Percentiles rank a stretch among this genome's conserved stretches.
phyloP scores from a whole-genome alignment of 192 early-diverging fungal genomes.

The Geosiphon pyriformis region DNA sequence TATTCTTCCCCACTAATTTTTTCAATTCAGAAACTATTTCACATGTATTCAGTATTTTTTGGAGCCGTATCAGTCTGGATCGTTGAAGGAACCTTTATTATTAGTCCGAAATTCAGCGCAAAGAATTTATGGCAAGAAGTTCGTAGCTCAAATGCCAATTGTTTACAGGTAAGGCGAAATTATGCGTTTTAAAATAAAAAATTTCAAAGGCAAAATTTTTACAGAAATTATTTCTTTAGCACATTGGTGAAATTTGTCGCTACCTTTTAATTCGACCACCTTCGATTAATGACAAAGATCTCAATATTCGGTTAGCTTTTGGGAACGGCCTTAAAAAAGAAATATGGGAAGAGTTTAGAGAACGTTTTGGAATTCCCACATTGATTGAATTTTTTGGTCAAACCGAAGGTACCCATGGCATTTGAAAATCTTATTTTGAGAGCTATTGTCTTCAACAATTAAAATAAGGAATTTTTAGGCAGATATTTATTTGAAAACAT shows the following conservation, averaged over 20 bases:
- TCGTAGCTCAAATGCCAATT: slow-evolving; percentile 36
- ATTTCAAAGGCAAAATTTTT: too few relatives aligned
- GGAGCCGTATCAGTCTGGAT: slow-evolving; percentile 27
- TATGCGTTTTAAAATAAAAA: too few relatives aligned
- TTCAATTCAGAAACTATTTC: too few relatives aligned
- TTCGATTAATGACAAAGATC: slow-evolving; percentile 43
- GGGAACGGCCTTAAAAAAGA: slow-evolving; percentile 70
- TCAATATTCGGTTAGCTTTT: slow-evolving; percentile 49
- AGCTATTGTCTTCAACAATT: neutral
- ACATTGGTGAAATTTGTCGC: slow-evolving; percentile 66
- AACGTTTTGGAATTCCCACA: slow-evolving; percentile 51
- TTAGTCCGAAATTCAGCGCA: slow-evolving; percentile 52
- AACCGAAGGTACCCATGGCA: slow-evolving; percentile 49
- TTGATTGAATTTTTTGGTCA: slow-evolving; percentile 65
- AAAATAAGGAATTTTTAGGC: slow-evolving; percentile 9
- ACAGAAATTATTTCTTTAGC: too few relatives aligned
- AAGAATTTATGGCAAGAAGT: slow-evolving; percentile 49
- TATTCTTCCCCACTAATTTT: too few relatives aligned
- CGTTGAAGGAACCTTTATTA: slow-evolving; percentile 42
- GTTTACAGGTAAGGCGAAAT: slow-evolving; percentile 40
- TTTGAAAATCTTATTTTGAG: slow-evolving; percentile 7
- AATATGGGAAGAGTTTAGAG: slow-evolving; percentile 57
- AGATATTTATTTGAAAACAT: slow-evolving; percentile 35
- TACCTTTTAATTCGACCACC: slow-evolving; percentile 53
- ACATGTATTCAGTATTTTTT: slow-evolving; percentile 18